Evolutionary conservation across 148 eudicot genomes (phyloP), one percentile per base, ranked within the genome.

Genomic region (Cornus suecica): DNA sequence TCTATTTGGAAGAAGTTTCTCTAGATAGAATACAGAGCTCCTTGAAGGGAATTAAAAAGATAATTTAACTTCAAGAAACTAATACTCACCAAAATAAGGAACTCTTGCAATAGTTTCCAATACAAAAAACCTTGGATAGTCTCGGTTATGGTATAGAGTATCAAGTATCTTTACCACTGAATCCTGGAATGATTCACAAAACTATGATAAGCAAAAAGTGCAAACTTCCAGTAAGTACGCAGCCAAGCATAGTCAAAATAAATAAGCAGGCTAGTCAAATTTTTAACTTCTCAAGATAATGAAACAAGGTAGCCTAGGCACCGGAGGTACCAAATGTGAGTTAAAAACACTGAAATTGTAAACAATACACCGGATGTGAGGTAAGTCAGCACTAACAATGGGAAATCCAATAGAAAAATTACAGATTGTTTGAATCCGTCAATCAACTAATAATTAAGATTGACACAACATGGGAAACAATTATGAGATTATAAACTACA

Each of bases 81-180:
- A 22, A 73, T 70, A 79, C 88, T 95, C 84, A 93, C 98, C 97
- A 83, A 96, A 95, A 78, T 96, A 96, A 60, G 99, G 99, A 80
- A 96, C 98, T 85, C 99, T 87, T 52, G 99, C 99, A 79, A 96
- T 88, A 48, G 97, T 96, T 88, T 96, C 99, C 69, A 96, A 83
- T 74, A 96, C 99, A 85, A 77, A 96, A 83, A 96, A 95, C 82
- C 99, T 88, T 78, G 94, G 84, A 78, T 96, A 96, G 80, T 96
- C 26, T 64, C 99, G 84, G 77, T 88, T 98, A 77, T 62, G 91
- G 83, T 96, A 96, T 83, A 93, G 78, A 54, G 91, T 82, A 89
- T 93, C 98, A 68, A 96, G 94, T 76, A 96, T 87, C 89, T 93
- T 93, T 77, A 96, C 86, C 84, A 96, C 97, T 60, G 99, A 86